Conservation (phyloP, 257 asterid species). For the Ehretia macrophylla region DNA sequence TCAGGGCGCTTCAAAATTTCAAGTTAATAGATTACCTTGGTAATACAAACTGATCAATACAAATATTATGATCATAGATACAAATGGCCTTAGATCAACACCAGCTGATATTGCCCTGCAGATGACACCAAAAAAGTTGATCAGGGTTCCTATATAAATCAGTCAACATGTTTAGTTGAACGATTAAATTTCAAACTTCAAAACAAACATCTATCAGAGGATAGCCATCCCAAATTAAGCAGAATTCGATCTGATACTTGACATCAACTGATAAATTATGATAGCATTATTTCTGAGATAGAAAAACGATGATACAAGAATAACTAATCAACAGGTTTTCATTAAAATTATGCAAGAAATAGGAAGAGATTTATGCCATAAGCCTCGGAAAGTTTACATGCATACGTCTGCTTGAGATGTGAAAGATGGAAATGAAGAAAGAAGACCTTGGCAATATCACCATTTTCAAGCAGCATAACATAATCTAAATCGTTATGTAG, state of each 20-base stretch:
- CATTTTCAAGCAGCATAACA: background rate
- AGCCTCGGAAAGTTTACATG: too few relatives aligned
- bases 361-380: too few relatives aligned
- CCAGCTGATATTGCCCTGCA: constrained; percentile 47
- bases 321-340: too few relatives aligned
- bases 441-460: background rate
- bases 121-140: background rate
- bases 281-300: too few relatives aligned
- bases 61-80: constrained; percentile 28
- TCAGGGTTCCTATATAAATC: background rate
- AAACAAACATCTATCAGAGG: background rate
- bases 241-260: too few relatives aligned
- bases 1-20: constrained; percentile 15
- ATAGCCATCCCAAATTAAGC: too few relatives aligned
- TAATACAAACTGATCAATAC: constrained; percentile 33
- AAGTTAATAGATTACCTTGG: constrained; percentile 41
- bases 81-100: constrained; percentile 28
- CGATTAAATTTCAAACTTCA: background rate
- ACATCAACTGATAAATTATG: too few relatives aligned
- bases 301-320: too few relatives aligned
- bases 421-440: background rate
- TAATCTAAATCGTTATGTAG: background rate
- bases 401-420: background rate
- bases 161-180: background rate
- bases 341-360: too few relatives aligned